Conservation (phyloP, 73 alveolate species). For the Tetrahymena borealis region DNA sequence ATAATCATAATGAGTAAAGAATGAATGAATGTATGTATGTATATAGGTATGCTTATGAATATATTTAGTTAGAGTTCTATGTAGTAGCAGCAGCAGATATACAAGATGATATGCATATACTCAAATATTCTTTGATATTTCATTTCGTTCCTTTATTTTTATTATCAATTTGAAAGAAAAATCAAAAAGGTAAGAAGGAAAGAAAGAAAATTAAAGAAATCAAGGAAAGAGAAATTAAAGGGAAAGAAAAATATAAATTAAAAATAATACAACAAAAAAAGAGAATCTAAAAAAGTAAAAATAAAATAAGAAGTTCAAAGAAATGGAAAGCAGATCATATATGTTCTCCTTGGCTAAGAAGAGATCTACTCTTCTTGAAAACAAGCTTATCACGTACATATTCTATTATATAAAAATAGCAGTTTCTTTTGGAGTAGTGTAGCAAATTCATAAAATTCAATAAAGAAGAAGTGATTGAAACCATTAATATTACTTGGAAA, state of each 20-base stretch:
- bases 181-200: too few species aligned
- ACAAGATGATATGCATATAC: too few species aligned
- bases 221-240: background rate
- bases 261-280: background rate
- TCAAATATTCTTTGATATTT: background rate
- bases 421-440: background rate
- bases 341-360: conserved; percentile 43
- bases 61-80: too few species aligned
- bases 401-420: background rate
- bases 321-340: conserved; percentile 43
- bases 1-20: too few species aligned
- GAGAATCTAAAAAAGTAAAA: background rate
- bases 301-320: background rate
- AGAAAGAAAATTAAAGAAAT: background rate
- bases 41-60: too few species aligned
- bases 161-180: background rate
- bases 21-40: too few species aligned
- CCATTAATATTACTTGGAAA: background rate
- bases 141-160: background rate
- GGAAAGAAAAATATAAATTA: background rate
- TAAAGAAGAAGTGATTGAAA: background rate
- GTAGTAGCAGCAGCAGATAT: too few species aligned
- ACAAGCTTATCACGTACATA: conserved; percentile 31
- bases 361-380: conserved; percentile 43
- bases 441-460: background rate